Evolutionary conservation across 768 basidiomycete species (phyloP).

Genomic region (Lactifluus hygrophoroides): DNA sequence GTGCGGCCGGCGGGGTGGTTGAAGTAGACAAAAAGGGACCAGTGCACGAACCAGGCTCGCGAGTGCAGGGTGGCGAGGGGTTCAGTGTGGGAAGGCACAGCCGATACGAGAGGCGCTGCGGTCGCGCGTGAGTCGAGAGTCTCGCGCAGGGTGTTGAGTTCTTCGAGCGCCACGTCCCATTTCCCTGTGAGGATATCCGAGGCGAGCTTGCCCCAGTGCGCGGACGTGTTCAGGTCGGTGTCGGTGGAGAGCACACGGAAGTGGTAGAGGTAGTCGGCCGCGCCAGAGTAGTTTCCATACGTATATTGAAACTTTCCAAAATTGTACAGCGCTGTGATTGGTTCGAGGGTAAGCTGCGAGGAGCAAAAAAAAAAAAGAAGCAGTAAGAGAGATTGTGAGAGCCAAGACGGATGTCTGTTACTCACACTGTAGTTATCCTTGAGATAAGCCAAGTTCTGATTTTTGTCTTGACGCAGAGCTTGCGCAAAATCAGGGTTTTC

Average conservation of each 20-base stretch:
- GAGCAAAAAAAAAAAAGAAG: background rate
- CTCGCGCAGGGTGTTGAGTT: slow-evolving; percentile 92
- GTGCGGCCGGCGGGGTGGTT: slow-evolving; percentile 90
- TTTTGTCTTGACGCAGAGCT: slow-evolving; percentile 90
- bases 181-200: slow-evolving; percentile 92
- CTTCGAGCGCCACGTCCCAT: slow-evolving; percentile 92
- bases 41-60: slow-evolving; percentile 93
- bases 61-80: slow-evolving; percentile 85
- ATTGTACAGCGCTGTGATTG: slow-evolving; percentile 94
- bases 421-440: slow-evolving; percentile 86
- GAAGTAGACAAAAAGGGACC: slow-evolving; percentile 98
- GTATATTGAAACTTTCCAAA: slow-evolving; percentile 99
- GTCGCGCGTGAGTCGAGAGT: slow-evolving; percentile 74
- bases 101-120: slow-evolving; percentile 28
- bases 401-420: slow-evolving; percentile 15
- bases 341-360: slow-evolving; percentile 79
- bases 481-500: slow-evolving; percentile 95
- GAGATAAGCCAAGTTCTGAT: slow-evolving; percentile 89
- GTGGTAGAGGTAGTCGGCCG: slow-evolving; percentile 97
- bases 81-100: slow-evolving; percentile 43
- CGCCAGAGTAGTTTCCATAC: slow-evolving; percentile 94
- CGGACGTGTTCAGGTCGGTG: slow-evolving; percentile 85
- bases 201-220: slow-evolving; percentile 98
- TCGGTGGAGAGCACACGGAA: slow-evolving; percentile 97
- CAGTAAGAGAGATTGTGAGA: background rate